These are phyloP conservation scores for Vigna mungo DNA, from an alignment of 306 rosid species.

Conservation along the genomic window DNA sequence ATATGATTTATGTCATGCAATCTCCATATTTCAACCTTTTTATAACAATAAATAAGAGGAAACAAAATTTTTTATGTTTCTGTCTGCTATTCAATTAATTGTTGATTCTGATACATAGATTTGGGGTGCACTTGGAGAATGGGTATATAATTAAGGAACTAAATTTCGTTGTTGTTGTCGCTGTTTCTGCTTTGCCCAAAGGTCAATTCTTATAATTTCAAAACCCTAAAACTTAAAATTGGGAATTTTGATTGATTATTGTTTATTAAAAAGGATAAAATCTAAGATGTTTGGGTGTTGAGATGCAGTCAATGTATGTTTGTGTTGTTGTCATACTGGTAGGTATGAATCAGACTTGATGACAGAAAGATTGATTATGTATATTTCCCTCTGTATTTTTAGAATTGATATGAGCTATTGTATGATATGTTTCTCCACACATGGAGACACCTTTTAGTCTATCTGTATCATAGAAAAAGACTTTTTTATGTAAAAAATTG, in stretches of 20 bases:
- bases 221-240: not conserved
- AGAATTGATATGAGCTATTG: not conserved
- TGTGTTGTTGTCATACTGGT: not conserved
- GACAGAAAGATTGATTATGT: not conserved
- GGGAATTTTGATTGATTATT: not conserved
- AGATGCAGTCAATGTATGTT: not conserved
- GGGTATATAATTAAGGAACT: no score
- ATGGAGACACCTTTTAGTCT: not conserved
- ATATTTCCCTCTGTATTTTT: not conserved
- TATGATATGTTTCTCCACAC: not conserved
- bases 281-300: not conserved
- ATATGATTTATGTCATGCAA: not conserved
- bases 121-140: no score
- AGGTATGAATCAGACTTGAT: not conserved
- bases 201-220: not conserved
- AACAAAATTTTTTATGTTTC: no score
- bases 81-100: not conserved
- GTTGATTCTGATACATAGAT: not conserved
- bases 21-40: not conserved
- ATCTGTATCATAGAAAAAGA: not conserved
- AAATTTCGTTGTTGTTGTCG: not conserved
- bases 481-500: not conserved
- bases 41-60: no score
- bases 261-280: not conserved
- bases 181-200: not conserved